phyloP scores from a whole-genome alignment of 2,329 filamentous ascomycete species.

The Xylariaceae sp. region DNA sequence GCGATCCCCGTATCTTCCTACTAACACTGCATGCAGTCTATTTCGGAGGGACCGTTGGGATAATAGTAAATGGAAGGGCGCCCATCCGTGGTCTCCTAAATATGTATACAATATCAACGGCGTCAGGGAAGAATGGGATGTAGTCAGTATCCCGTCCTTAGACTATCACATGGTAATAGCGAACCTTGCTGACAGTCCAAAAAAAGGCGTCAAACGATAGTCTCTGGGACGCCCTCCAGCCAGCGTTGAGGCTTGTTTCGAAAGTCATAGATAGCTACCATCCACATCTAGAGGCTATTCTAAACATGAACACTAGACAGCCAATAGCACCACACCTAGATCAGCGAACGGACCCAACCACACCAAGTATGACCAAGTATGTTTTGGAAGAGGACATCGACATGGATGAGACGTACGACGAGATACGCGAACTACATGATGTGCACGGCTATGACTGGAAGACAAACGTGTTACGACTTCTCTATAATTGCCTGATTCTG shows the following conservation, averaged over 20 bases:
- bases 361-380: constrained; percentile 18
- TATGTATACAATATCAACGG: constrained; percentile 34
- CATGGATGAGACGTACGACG: constrained; percentile 6
- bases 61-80: constrained; percentile 18
- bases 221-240: constrained; percentile 38
- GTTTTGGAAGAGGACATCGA: constrained; percentile 21
- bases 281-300: constrained; percentile 21
- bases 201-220: constrained; percentile 32
- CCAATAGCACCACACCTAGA: constrained; percentile 9
- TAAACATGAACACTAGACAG: constrained; percentile 34
- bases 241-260: constrained; percentile 33
- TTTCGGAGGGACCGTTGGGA: constrained; percentile 27
- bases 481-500: constrained; percentile 5
- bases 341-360: not conserved
- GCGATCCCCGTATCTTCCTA: not conserved
- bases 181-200: not conserved
- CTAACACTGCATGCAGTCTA: constrained; percentile 23
- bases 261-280: constrained; percentile 23
- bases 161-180: not conserved
- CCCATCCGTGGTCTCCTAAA: constrained; percentile 10
- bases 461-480: constrained; percentile 2
- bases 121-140: constrained; percentile 32
- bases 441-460: constrained; percentile 28
- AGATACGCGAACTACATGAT: constrained; percentile 13
- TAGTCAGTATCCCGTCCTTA: constrained; percentile 27